Base-by-base conservation (phyloP, 1,284 basidiomycete species). In the Ustilago lituana region DNA sequence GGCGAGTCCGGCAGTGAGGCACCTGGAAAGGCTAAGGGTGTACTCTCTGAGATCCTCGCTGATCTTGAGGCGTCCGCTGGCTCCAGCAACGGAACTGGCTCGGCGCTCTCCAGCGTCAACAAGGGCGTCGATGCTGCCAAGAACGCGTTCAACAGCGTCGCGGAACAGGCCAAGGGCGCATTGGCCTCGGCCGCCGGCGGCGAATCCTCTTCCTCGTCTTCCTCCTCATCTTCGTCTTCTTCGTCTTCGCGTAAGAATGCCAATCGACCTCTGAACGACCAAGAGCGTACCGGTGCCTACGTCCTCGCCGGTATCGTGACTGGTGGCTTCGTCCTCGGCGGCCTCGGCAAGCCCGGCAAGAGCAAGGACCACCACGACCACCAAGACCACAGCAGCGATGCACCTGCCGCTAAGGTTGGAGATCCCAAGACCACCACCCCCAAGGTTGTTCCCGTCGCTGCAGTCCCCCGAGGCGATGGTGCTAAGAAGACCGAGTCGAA, bases 211-310 rank as follows among this genome's bases (percentile, higher is more conserved):
- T 50, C 56, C 5, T 46, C 47, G 7, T 43, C 58, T 11, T 63
- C 62, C 0, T 55, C 55, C n/a, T 58, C 68, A 12, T 56, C 60
- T 7, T 73, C 63, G 22, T 64, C 48, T 11, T 58, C 53, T 31
- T 58, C 53, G 7, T 35, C 37, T 8, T 60, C 51, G 8, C 47
- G 56, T 27, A 60, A 59, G 38, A 62, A 49, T 27, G 27, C 44
- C 26, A 74, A 82, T 41, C 83, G 87, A 59, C 83, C 85, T 5
- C 77, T 90, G 54, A 85, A 86, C 62, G 74, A 74, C 15, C 85
- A 87, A 36, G 88, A 90, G 80, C 82, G 77, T 57, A 83, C 57
- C 31, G 89, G 89, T 1, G 77, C 86, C 4, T 88, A 84, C 81
- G 75, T 86, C 17, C 82, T 90, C 24, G 82, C 86, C 14, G 87